Evolutionary conservation across 2,329 filamentous ascomycete species (phyloP).

Genomic region (Elsinoe fawcettii): DNA sequence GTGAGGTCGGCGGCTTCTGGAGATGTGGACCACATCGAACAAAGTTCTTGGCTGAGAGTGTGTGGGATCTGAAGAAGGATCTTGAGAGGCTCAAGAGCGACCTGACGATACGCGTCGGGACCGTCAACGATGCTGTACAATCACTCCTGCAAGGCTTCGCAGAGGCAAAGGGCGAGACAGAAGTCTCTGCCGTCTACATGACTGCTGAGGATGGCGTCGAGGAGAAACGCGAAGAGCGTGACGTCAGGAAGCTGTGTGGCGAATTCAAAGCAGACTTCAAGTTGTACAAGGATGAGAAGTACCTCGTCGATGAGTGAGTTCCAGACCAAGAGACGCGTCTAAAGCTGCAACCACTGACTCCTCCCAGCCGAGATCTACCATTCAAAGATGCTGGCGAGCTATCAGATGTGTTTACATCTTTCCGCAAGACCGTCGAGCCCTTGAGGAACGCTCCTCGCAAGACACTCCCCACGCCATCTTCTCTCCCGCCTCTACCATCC

Average conservation of each 20-base stretch:
- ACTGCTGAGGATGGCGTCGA: conserved; percentile 62
- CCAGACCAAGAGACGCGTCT: not conserved
- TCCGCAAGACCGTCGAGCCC: conserved; percentile 65
- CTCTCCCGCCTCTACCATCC: conserved; percentile 53
- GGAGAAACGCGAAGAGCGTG: conserved; percentile 57
- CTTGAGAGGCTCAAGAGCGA: conserved; percentile 54
- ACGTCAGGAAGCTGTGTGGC: conserved; percentile 47
- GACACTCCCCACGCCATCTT: conserved; percentile 46
- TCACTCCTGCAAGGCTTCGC: conserved; percentile 46
- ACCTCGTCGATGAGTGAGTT: conserved; percentile 69
- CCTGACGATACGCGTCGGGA: conserved; percentile 58
- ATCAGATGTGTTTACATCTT: conserved; percentile 68
- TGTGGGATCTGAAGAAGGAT: conserved; percentile 62
- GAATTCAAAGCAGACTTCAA: conserved; percentile 52
- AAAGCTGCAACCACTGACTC: not conserved
- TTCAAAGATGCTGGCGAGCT: conserved; percentile 52
- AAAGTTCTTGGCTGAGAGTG: conserved; percentile 63
- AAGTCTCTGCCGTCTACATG: conserved; percentile 65
- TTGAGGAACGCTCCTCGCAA: conserved; percentile 57
- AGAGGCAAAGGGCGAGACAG: conserved; percentile 25
- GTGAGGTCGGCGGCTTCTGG: conserved; percentile 60
- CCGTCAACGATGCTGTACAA: conserved; percentile 50
- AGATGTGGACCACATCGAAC: conserved; percentile 64
- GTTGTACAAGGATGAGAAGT: conserved; percentile 68
- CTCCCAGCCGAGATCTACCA: conserved; percentile 55